Base-by-base conservation (phyloP, 1,139 yeast species). In the Meyerozyma smithsonii region DNA sequence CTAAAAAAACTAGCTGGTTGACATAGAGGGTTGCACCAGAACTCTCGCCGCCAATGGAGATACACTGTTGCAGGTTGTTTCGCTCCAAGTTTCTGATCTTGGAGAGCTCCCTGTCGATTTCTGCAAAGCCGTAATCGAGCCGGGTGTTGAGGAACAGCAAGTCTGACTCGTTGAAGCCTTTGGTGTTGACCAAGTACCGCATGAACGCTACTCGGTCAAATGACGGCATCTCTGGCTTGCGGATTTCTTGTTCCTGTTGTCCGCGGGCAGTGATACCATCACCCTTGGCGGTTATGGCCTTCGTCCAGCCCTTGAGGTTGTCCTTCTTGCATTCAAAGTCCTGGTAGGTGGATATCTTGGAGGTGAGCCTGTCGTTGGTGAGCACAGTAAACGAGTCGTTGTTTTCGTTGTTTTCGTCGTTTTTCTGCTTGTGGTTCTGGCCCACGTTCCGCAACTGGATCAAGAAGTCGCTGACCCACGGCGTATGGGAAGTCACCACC, bases 21-120 rank as follows among this genome's bases (percentile, higher is more conserved):
- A 26, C 8, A 26, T 14, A 12, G 2, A 14, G 11, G 3, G 14
- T 36, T 19, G 26, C 4, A 10, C 17, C 26, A 7, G 12, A 43
- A 20, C 42, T 48, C 42, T 66, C 72, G 3, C 72, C 72, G 8
- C 69, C 71, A 34, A 67, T 66, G 21, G 55, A 55, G 28, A 67
- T 66, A 4, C 44, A 50, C 38, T 47, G 47, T 28, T 47, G 49
- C 10, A 42, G 47, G 24, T 45, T 45, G 20, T 42, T 45, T 10
- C 36, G 36, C 18, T 56, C 55, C 30, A 28, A 14, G 21, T 54
- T 52, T 25, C 42, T 50, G 41, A 69, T 58, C 40, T 55, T 62
- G 33, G 61, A 51, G 40, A 69, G 56, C 46, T 66, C 71, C 30
- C 47, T 42, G 40, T 69, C 74, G 36, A 69, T 69, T 42, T 67